Evolutionary conservation across 345 rosid genomes (phyloP), one percentile per base, ranked within the genome.

Genomic region (Dipteronia sinensis): DNA sequence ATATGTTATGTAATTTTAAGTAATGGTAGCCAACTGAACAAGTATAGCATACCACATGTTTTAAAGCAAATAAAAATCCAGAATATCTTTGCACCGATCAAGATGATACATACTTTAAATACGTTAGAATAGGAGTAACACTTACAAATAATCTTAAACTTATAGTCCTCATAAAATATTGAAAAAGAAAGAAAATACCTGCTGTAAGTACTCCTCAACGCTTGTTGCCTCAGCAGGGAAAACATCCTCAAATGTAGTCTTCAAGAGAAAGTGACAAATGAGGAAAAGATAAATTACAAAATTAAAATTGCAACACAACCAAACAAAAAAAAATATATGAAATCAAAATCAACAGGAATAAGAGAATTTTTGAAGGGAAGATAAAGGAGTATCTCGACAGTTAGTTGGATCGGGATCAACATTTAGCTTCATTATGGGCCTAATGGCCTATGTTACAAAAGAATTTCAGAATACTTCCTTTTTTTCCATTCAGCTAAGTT

Each of bases 241-340:
- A 58, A 94, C 99, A 87, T 96, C 99, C 85, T 96, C 99, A 77
- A 94, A 96, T 47, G 97, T 90, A 13, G 98, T 89, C 99, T 96
- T 61, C 59, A 77, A 72, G 40, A 76, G 53, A 75, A 73, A 64
- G 55, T 73, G 1, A 76, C 42, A 78, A 73, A 34, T 16, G 3
- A 55, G 38, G 34, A 62, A 75, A 40, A 10, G 19, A 77, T 67
- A 22, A 7, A 8, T 42, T 11, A 31, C 9, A 22, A 72, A 59
- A 46, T 75, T 71, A 17, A 72, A 72, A 31, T 47, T 51, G 2
- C 47, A 65, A 49, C 42, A 76, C 19, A 68, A 55, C 15, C 74
- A 62, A 8, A 42, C 2, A 56, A 69, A 75, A 73, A 73, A 66
- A 69, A 69, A 47, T 16, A 20, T 53, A 65, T 46, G 34, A 22